Evolutionary conservation across 805 yeast species (phyloP).

Genomic region (Starmerella khaoyaiensis): DNA sequence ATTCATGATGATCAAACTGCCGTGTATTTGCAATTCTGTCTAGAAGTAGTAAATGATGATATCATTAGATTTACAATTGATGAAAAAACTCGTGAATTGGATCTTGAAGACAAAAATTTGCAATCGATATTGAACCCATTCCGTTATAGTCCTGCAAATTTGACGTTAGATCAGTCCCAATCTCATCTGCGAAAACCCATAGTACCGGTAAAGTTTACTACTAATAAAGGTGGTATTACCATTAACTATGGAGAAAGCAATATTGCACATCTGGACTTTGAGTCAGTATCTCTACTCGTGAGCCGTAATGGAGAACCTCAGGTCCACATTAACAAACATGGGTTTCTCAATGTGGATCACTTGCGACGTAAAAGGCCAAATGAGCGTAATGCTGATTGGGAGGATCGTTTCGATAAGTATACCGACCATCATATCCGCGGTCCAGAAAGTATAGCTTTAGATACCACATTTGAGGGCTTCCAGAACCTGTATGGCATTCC

Average conservation of each 20-base stretch:
- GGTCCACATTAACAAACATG: constrained; percentile 52
- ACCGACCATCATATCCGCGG: constrained; percentile 48
- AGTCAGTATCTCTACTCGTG: constrained; percentile 42
- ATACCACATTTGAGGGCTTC: constrained; percentile 50
- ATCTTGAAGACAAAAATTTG: constrained; percentile 7
- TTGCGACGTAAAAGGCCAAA: constrained; percentile 39
- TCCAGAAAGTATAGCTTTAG: constrained; percentile 81
- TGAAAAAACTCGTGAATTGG: constrained; percentile 37
- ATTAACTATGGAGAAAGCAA: constrained; percentile 23
- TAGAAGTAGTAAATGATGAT: constrained; percentile 48
- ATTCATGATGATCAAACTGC: constrained; percentile 2
- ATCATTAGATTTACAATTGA: constrained; percentile 53
- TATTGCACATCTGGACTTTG: constrained; percentile 33
- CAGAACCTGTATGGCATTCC: constrained; percentile 83
- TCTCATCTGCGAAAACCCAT: constrained; percentile 2
- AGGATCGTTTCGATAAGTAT: constrained; percentile 57
- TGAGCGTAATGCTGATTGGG: constrained; percentile 48
- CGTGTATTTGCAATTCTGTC: constrained; percentile 43
- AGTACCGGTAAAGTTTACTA: neutral
- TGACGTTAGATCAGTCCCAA: constrained; percentile 11
- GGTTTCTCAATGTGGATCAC: constrained; percentile 74
- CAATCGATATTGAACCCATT: constrained; percentile 6
- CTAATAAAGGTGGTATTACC: neutral
- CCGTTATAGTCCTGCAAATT: constrained; percentile 18
- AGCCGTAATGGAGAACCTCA: constrained; percentile 35